Percentiles rank a stretch among this genome's conserved stretches.
Evolutionary conservation across 129 eudicot species (phyloP).

Genomic region (Ambrosia artemisiifolia): DNA sequence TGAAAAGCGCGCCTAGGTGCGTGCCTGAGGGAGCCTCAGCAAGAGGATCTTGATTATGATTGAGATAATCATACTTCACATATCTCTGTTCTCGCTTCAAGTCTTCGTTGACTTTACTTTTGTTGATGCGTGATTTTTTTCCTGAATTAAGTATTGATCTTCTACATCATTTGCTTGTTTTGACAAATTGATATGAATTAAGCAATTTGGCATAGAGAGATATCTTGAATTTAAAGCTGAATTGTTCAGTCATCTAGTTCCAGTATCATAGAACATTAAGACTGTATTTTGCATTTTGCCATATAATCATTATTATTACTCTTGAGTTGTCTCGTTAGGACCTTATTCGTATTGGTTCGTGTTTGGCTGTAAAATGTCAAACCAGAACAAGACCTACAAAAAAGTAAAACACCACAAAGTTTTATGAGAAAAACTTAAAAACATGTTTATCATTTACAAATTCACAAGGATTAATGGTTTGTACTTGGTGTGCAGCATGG

Average conservation of each 20-base stretch:
- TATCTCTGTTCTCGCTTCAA: too few relatives aligned
- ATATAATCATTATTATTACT: neutral
- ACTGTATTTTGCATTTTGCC: too few relatives aligned
- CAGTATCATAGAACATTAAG: too few relatives aligned
- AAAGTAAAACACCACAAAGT: neutral
- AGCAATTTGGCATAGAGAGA: neutral
- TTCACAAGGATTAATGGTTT: neutral
- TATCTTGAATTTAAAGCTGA: neutral
- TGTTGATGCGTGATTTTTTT: neutral
- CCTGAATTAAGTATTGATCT: neutral
- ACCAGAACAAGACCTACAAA: neutral
- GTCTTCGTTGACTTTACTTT: too few relatives aligned
- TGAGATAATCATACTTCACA: too few relatives aligned
- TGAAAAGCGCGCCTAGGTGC: too few relatives aligned
- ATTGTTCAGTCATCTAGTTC: neutral
- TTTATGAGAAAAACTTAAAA: neutral
- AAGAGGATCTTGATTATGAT: too few relatives aligned
- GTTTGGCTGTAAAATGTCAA: neutral
- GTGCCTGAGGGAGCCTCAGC: too few relatives aligned
- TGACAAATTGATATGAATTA: neutral
- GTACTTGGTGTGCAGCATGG: constrained; percentile 31
- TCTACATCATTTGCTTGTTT: neutral
- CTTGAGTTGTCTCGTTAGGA: neutral
- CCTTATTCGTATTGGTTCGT: neutral
- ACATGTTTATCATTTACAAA: neutral